phyloP scores from a whole-genome alignment of 2,329 filamentous ascomycete genomes.

The Verticillium dahliae region DNA sequence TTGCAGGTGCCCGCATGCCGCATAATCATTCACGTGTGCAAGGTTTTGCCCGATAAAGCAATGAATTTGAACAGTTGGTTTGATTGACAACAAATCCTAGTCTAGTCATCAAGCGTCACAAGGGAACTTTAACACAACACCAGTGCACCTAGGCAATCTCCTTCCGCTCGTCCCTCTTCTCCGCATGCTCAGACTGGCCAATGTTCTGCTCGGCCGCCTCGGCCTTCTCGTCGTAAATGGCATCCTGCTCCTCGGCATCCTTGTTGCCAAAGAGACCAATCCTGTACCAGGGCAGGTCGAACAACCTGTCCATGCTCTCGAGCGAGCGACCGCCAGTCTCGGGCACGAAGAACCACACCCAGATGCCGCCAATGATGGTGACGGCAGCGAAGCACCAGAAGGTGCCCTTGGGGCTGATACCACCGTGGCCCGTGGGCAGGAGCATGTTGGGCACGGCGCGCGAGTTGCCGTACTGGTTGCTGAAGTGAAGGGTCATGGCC shows the following conservation, averaged over 20 bases:
- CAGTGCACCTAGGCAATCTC: neutral
- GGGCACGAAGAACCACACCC: conserved; percentile 67
- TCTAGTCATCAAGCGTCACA: neutral
- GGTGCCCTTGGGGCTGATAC: conserved; percentile 56
- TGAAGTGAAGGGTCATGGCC: conserved; percentile 74
- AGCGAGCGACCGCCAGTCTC: conserved; percentile 62
- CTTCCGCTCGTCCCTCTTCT: conserved; percentile 16
- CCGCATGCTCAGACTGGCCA: conserved; percentile 25
- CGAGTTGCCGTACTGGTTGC: conserved; percentile 71
- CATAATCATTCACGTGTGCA: neutral
- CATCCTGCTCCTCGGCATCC: conserved; percentile 42
- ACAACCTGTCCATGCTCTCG: conserved; percentile 66
- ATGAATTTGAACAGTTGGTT: neutral
- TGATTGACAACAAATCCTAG: neutral
- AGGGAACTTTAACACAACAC: neutral
- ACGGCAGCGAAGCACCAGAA: conserved; percentile 71
- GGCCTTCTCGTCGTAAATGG: conserved; percentile 37
- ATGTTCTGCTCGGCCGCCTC: conserved; percentile 23
- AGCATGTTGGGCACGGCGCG: conserved; percentile 73
- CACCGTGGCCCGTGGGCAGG: conserved; percentile 36
- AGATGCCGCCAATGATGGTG: conserved; percentile 59
- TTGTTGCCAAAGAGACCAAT: conserved; percentile 56
- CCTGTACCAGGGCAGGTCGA: conserved; percentile 66
- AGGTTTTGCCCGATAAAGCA: too few relatives aligned
- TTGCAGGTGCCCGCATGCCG: too few relatives aligned